phyloP scores from a whole-genome alignment of 192 early-diverging fungal genomes.

The Coemansia sp. region DNA sequence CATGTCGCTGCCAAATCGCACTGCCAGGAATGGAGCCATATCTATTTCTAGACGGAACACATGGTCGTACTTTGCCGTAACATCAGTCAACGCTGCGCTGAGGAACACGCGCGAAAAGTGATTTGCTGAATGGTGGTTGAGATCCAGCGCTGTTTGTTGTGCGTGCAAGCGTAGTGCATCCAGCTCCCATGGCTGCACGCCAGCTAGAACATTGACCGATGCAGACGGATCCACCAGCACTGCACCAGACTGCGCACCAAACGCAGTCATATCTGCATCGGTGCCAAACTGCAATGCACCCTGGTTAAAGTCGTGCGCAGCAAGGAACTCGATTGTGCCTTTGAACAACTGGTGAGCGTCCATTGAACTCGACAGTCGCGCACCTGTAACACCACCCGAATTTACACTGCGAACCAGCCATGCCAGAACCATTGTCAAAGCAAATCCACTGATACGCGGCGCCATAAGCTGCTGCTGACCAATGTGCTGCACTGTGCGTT shows the following conservation, averaged over 20 bases:
- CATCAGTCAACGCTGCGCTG: conserved; percentile 13
- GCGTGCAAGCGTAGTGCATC: conserved; percentile 57
- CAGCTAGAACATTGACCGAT: conserved; percentile 76
- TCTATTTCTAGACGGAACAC: conserved; percentile 40
- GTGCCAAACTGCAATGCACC: conserved; percentile 25
- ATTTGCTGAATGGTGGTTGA: conserved; percentile 20
- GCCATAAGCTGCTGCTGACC: conserved; percentile 12
- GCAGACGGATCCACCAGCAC: conserved; percentile 85
- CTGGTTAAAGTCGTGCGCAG: conserved; percentile 43
- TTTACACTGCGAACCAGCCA: conserved; percentile 67
- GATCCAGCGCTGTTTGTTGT: conserved; percentile 23
- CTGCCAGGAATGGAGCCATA: conserved; percentile 18
- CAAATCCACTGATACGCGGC: conserved; percentile 66
- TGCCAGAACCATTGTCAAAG: conserved; percentile 83
- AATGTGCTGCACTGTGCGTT: conserved; percentile 56
- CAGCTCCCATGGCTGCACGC: conserved; percentile 62
- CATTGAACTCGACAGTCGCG: conserved; percentile 62
- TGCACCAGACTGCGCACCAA: conserved; percentile 17
- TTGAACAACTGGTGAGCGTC: conserved; percentile 84
- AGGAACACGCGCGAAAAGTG: conserved; percentile 37
- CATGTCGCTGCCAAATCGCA: conserved; percentile 12
- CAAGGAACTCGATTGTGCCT: conserved; percentile 80
- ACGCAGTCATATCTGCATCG: conserved; percentile 48
- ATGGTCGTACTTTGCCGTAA: conserved; percentile 32
- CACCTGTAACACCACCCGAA: conserved; percentile 36